Evolutionary conservation across 345 rosid genomes (phyloP), one percentile per base, ranked within the genome.

Genomic region (Euphorbia lathyris): DNA sequence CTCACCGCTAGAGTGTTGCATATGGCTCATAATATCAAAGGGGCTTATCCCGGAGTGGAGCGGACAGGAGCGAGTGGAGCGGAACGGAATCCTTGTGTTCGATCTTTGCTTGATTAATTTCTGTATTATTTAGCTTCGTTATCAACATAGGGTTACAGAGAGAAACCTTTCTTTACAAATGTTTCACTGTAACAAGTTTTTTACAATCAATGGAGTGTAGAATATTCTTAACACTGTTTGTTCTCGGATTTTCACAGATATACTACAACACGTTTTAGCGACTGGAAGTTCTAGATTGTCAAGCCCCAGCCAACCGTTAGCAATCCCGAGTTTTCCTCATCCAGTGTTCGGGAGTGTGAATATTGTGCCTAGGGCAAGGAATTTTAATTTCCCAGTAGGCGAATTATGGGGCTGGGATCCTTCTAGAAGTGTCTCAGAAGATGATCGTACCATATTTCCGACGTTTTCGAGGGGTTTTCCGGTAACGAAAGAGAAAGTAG

Each of bases 391-490:
- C 29, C 84, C 77, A 3, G 7, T 62, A n/a, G 76, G 75, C 0
- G 78, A 74, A 12, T 9, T 78, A 0, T 82, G 88, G 88, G 84
- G 74, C 12, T 80, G 84, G 84, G 66, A 43, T 38, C 70, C 83
- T 4, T 5, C 5, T 0, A 65, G 27, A 50, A 65, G 48, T 22
- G 66, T 68, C 9, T 58, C 78, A 0, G 83, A 78, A 53, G 84
- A 85, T 17, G 86, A 85, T 1, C 70, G 75, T 57, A 82, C 86
- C 0, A 55, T 85, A 83, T 85, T 85, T 30, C 77, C 80, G 2
- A 85, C 86, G 0, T 85, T 85, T 63, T 85, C 88, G 0, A 34
- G 88, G 52, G 88, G 86, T 0, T 85, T 85, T 68, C 83, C 82
- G 0, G 88, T 85, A 14, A 45, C 80, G 0, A 72, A 55, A 70